These are phyloP conservation scores for Corylus avellana DNA, from an alignment of 306 rosid genomes.

Conservation along the genomic window DNA sequence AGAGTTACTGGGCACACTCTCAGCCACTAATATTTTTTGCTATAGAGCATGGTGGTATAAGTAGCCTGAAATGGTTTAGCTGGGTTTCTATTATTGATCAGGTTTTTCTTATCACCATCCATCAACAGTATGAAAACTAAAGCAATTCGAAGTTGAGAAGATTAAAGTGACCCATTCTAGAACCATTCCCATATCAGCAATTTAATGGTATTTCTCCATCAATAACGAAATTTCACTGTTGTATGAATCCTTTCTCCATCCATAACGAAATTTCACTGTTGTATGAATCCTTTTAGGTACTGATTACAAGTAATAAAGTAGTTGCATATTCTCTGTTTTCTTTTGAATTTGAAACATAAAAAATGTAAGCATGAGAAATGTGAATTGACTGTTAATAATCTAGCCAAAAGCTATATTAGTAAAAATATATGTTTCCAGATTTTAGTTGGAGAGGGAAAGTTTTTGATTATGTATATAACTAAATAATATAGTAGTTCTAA, in stretches of 20 bases:
- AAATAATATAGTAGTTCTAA: constrained; percentile 9
- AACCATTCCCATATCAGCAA: neutral
- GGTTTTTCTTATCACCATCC: neutral
- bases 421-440: constrained; percentile 1
- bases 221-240: neutral
- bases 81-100: neutral
- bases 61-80: neutral
- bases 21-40: neutral
- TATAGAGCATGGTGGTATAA: neutral
- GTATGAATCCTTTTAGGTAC: neutral
- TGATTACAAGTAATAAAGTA: neutral
- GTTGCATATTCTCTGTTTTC: neutral
- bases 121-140: neutral
- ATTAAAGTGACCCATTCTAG: neutral
- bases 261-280: neutral
- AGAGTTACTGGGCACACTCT: neutral
- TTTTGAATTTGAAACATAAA: neutral
- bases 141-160: neutral
- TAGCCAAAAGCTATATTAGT: neutral
- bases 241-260: neutral
- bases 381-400: neutral
- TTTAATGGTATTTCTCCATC: neutral
- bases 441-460: constrained; percentile 7
- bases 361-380: constrained; percentile 16
- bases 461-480: neutral